Evolutionary conservation across 768 basidiomycete genomes (phyloP).

Genomic region (Amanita rubescens): DNA sequence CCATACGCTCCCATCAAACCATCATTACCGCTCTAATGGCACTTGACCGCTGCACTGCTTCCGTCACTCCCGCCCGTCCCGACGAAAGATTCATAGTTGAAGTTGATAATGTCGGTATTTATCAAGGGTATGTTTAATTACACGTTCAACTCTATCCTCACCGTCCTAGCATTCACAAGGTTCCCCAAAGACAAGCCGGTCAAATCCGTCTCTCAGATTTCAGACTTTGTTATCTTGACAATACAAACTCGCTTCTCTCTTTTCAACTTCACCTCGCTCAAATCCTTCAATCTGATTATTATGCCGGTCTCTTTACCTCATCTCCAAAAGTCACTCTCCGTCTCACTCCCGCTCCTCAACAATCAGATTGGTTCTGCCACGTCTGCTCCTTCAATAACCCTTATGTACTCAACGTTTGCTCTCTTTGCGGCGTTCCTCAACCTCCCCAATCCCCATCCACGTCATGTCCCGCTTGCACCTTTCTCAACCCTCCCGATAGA

Average conservation of each 20-base stretch:
- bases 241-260: conserved; percentile 43
- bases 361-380: conserved; percentile 69
- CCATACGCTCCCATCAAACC: neutral
- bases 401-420: conserved; percentile 62
- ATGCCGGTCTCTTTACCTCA: conserved; percentile 84
- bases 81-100: conserved; percentile 72
- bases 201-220: conserved; percentile 77
- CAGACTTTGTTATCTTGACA: conserved; percentile 77
- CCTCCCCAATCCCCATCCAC: conserved; percentile 30
- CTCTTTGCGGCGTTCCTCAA: conserved; percentile 76
- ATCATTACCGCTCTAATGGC: conserved; percentile 33
- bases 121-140: too few species aligned
- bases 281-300: conserved; percentile 76
- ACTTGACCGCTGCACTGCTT: conserved; percentile 44
- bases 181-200: too few species aligned
- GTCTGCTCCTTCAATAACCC: conserved; percentile 85
- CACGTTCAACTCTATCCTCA: too few species aligned
- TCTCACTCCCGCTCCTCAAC: conserved; percentile 22
- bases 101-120: conserved; percentile 82
- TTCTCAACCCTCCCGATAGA: conserved; percentile 68
- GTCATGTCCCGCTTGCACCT: conserved; percentile 85
- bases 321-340: conserved; percentile 83
- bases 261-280: conserved; percentile 59
- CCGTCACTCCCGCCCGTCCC: conserved; percentile 64
- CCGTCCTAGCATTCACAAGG: too few species aligned